Base-by-base conservation (phyloP, 23 red algal species). In the Gracilaria vermiculophylla region DNA sequence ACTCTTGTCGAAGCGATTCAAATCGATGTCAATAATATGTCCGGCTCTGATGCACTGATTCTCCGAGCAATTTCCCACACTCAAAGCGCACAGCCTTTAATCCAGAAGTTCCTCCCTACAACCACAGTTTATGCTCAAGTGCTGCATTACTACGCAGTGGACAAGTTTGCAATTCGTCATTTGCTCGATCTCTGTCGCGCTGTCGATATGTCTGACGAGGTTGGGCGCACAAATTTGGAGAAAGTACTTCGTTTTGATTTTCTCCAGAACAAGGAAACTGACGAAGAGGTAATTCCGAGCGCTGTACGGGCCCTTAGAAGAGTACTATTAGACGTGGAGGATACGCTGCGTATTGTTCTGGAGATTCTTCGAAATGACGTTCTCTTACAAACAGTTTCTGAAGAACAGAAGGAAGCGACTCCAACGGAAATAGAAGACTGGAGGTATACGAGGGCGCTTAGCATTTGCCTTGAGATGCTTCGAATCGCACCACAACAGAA, bases 191-290 rank as follows among this genome's bases (percentile, higher is more conserved):
- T 89, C 43, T 72, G 54, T 58, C 47, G 64, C 21, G 33, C 52
- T 13, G 47, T 96, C 23, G 94, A 96, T 58, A 55, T 89, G 36
- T 78, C 70, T 19, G 94, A 96, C 47, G 94, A 96, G 75, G 87
- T 86, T 37, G 94, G 94, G 48, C 76, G 94, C 31, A 74, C 34
- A 14, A 61, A 75, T 27, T 64, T 96, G n/a, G 53, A 91, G 48
- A 21, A 19, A 31, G 51, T 81, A 31, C 69, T 94, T 19, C 64
- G 78, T 34, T 50, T 33, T 25, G 79, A 60, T 24, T 93, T 93
- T 80, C 53, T 93, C 14, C 1, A 40, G 19, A 79, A 57, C 44
- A 53, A 35, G 20, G 34, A 93, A 25, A 55, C 81, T 37, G 54
- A 55, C 33, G 90, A 93, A 2, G 44, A 56, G 57, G 65, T 71